Evolutionary conservation across 768 basidiomycete species (phyloP), one percentile per base, ranked within the genome.

Genomic region (Mycena belliarum): DNA sequence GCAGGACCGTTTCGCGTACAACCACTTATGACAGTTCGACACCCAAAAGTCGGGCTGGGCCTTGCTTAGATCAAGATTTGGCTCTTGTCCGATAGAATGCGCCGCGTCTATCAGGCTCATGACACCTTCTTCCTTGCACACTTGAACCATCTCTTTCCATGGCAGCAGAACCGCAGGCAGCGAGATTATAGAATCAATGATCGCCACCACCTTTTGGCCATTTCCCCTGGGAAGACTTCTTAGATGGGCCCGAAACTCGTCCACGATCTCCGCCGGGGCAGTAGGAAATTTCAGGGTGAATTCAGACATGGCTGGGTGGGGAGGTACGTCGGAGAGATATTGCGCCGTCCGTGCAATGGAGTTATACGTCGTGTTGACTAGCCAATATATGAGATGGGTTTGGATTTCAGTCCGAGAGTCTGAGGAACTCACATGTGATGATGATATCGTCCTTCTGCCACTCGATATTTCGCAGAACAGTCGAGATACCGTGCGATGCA

Each of bases 1-100:
- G 43, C 79, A 84, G 1, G 83, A 76, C 6, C 92, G 80, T 68
- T 90, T 87, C 4, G 83, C 78, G 63, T 79, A 86, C 2, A 93
- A 73, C 92, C 93, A 95, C 71, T 95, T 94, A 72, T 94, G 89
- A 61, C 87, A 88, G 64, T 93, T 93, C 84, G 89, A 87, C 5
- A 88, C 72, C 86, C 87, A 93, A 66, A 93, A 92, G 70, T 94
- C 92, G 12, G 88, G 88, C 49, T 77, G 73, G 0, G 74, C 70
- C 37, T 78, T 73, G 21, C 74, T 77, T 37, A 94, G 64, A 63
- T 91, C 80, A 46, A 91, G 72, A 52, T 82, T 76, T 6, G 82
- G 68, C 66, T 91, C 86, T 68, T 91, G 90, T 0, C 93, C 93
- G 42, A 94, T 82, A 11, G 85, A 83, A 68, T 95, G 93, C 4